Evolutionary conservation across 441 rosid genomes (phyloP), one percentile per base, ranked within the genome.

Genomic region (Isatis lusitanica): DNA sequence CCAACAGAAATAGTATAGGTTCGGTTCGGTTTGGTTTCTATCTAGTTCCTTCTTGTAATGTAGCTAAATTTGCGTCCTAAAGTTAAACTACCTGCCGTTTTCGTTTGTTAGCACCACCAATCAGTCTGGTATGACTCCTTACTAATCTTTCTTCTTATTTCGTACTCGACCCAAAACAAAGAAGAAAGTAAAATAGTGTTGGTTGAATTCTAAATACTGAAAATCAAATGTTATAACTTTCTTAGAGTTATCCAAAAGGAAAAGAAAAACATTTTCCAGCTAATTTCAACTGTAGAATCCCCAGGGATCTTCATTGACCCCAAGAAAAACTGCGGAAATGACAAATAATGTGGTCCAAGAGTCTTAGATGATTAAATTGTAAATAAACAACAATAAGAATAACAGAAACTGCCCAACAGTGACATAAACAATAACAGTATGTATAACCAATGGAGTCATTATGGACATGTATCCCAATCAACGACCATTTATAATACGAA

Each of bases 21-120:
- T 7, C 8, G 9, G 38, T 35, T 35, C 38, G 9, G n/a, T 55
- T 68, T 40, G 38, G n/a, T 55, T 68, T 40, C 39, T 58, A 21
- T 36, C 33, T 56, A 52, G 33, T 26, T 35, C 7, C 9, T 35
- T 35, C 38, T 35, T 35, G 9, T 33, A 58, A 50, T 18, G 31
- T 51, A 50, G 68, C 51, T 9, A 13, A 18, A n/a, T 53, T 47
- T 2, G 26, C 33, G 46, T 56, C 60, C 44, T 30, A 2, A 72
- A 42, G 31, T 11, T 65, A 24, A 48, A 73, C 33, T 35, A 64
- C 8, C 7, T 11, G 76, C 40, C 39, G 70, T 63, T 53, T 63
- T 52, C 38, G 16, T 70, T 38, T 46, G 3, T 42, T 42, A 39
- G 40, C 31, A 28, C 11, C 31, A 28, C 11, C 71, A 39, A 21